Percentiles rank a stretch among this genome's conserved stretches.
These are phyloP conservation scores for Brassica rapa DNA, from an alignment of 345 rosid species.

Conservation along the genomic window DNA sequence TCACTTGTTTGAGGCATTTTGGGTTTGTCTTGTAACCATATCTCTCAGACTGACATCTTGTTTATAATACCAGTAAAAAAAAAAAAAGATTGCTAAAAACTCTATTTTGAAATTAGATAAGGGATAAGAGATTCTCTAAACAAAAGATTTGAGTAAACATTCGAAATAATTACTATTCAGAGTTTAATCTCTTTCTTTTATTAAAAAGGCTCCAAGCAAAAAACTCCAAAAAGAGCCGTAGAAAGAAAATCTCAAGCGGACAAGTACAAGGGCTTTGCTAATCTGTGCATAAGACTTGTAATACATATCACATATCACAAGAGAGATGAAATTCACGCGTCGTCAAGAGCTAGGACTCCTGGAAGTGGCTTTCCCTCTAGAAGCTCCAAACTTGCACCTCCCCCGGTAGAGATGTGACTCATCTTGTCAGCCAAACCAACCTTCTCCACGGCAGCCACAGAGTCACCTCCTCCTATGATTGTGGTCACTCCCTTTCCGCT, in stretches of 20 bases:
- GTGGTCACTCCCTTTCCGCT: constrained; percentile 82
- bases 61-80: no score
- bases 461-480: constrained; percentile 88
- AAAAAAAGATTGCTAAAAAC: no score
- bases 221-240: constrained; percentile 23
- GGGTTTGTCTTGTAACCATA: no score
- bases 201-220: constrained; percentile 11
- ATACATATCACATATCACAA: constrained; percentile 8
- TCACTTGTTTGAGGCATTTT: no score
- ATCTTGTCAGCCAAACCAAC: constrained; percentile 75
- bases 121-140: no score
- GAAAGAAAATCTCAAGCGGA: constrained; percentile 29
- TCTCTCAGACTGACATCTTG: no score
- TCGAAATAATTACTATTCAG: background rate
- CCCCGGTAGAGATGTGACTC: constrained; percentile 94
- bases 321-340: constrained; percentile 44
- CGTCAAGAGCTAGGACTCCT: constrained; percentile 81
- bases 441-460: constrained; percentile 83
- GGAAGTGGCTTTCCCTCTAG: constrained; percentile 86
- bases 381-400: constrained; percentile 91
- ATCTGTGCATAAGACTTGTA: constrained; percentile 23
- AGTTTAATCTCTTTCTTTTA: constrained; percentile 18
- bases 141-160: no score
- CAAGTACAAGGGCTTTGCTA: constrained; percentile 3
- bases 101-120: no score